phyloP scores from a whole-genome alignment of 1,139 yeast species.

The Lodderomyces margitis region DNA sequence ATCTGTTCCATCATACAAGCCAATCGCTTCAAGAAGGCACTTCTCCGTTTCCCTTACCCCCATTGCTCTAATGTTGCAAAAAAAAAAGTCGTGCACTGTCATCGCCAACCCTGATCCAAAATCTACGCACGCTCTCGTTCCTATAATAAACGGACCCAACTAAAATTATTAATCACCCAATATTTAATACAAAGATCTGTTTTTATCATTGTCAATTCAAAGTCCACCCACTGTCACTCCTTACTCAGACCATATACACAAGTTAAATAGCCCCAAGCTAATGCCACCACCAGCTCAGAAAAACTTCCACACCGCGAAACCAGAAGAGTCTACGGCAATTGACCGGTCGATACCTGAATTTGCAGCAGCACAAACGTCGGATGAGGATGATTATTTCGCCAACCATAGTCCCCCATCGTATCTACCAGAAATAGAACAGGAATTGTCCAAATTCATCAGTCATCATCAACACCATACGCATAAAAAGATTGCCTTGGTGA shows the following conservation, averaged over 20 bases:
- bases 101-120: too few relatives aligned
- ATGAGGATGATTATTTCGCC: conserved; percentile 74
- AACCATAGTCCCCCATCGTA: conserved; percentile 74
- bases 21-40: too few relatives aligned
- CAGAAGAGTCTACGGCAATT: conserved; percentile 71
- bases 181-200: too few relatives aligned
- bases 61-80: too few relatives aligned
- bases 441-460: conserved; percentile 59
- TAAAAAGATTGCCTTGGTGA: conserved; percentile 71
- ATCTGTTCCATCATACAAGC: too few relatives aligned
- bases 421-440: conserved; percentile 55
- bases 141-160: conserved; percentile 1
- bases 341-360: conserved; percentile 73
- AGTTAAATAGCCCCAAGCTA: neutral
- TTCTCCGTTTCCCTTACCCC: too few relatives aligned
- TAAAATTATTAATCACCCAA: neutral
- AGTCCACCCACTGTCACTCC: too few relatives aligned
- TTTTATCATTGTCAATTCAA: too few relatives aligned
- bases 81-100: neutral
- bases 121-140: too few relatives aligned
- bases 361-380: conserved; percentile 72
- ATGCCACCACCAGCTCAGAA: conserved; percentile 17
- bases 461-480: conserved; percentile 35
- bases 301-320: conserved; percentile 59
- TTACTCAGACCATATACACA: too few relatives aligned